Base-by-base conservation (phyloP, 805 yeast genomes). In the Candida multigemmis region DNA sequence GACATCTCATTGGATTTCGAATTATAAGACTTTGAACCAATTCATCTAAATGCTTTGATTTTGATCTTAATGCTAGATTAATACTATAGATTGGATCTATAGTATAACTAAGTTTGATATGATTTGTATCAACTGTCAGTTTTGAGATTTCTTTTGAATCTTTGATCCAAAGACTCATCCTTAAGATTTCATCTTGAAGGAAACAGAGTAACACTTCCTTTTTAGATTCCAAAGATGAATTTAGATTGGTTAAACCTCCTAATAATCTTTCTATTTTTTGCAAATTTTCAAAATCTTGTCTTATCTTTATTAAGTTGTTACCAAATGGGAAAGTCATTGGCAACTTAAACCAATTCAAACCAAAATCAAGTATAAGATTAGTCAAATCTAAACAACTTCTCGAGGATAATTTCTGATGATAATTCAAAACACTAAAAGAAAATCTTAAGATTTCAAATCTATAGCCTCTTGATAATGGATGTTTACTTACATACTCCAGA, bases 241-340 rank as follows among this genome's bases (percentile, higher is more conserved):
- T n/a, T n/a, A n/a, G n/a, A n/a, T n/a, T n/a, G n/a, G n/a, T n/a
- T n/a, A n/a, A n/a, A n/a, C n/a, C n/a, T 3, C 32, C 32, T 31
- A 53, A 36, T 22, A 52, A 36, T 22, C 44, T 38, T 4, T 71
- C 65, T 3, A 81, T 64, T 14, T 69, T 74, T 16, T 65, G 56
- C 37, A 89, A 57, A 26, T 77, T 52, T 4, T 65, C 58, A 40
- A 69, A 64, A 41, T 87, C 95, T 1, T 84, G 71, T 36, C 74
- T 76, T 26, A 77, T 74, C 45, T 75, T 75, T 35, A 83, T 52
- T 23, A 71, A 64, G 45, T 89, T 85, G 7, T 85, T 78, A 3
- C 98, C 97, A 56, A 68, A 86, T 10, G 97, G 96, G 58, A 78
- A 79, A 3, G 67, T 59, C 2, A 73, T 61, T 12, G 71, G 62